Evolutionary conservation across 2,329 filamentous ascomycete genomes (phyloP), one percentile per base, ranked within the genome.

Genomic region (Biscogniauxia mediterranea): DNA sequence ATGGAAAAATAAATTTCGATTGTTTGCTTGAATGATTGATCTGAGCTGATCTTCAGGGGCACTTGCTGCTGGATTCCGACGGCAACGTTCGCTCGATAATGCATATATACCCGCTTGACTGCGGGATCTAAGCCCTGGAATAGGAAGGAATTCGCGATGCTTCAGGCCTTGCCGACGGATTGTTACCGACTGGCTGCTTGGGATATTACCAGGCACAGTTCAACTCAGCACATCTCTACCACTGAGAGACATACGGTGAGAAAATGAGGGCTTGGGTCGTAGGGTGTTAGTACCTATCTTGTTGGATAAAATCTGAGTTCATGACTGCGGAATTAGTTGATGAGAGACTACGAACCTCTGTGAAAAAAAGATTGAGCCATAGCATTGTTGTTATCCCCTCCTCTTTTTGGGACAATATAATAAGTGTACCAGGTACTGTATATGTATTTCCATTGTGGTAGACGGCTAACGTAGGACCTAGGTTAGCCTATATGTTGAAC

Each of bases 101-200:
- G 38, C 38, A 46, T 46, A 15, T 54, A 54, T 57, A 23, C 21
- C 62, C 68, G 64, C 67, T 68, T 66, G 65, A 68, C 61, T 66
- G 64, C 68, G 59, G 68, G 65, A 70, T 71, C 69, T 64, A 46
- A 56, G 61, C 66, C 66, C 67, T 65, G 51, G 55, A 66, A 68
- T 61, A 68, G 66, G 68, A 62, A 71, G 68, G 61, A 61, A 19
- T 69, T 71, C 66, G 69, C 68, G 69, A 71, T 62, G 23, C 51
- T 56, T 20, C 38, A 26, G 51, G 28, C 52, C 21, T 38, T 17
- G 5, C 13, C 28, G 32, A 13, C 54, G 57, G 61, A 21, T 58
- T 52, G 32, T 62, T 61, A 53, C 61, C 61, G 60, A 61, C 59
- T 59, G 49, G 52, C 26, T 55, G 56, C 52, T 50, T 17, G 20